Evolutionary conservation across 495 filamentous ascomycete genomes (phyloP).

Genomic region (Aspergillus ostianus): DNA sequence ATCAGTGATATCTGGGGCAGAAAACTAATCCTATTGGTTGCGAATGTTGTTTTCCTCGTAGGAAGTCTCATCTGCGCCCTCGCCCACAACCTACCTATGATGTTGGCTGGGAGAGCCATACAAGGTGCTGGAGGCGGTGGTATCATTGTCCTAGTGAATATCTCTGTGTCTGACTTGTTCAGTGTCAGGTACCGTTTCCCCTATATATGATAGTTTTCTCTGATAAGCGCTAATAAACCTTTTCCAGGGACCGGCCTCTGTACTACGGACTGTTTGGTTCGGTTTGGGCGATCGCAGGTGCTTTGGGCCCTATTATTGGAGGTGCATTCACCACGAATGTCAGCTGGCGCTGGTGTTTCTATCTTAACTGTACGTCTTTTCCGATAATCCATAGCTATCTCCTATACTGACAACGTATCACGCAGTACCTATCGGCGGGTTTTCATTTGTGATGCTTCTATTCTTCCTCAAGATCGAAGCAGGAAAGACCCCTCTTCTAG

Average conservation of each 20-base stretch:
- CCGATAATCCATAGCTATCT: background rate
- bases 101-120: slow-evolving; percentile 71
- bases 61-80: slow-evolving; percentile 72
- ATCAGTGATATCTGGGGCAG: slow-evolving; percentile 83
- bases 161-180: slow-evolving; percentile 79
- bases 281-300: slow-evolving; percentile 73
- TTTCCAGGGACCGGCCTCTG: slow-evolving; percentile 55
- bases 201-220: slow-evolving; percentile 14
- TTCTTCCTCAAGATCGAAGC: slow-evolving; percentile 76
- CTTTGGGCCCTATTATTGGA: slow-evolving; percentile 72
- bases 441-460: slow-evolving; percentile 63
- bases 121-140: slow-evolving; percentile 87
- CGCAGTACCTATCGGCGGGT: slow-evolving; percentile 66
- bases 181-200: slow-evolving; percentile 52
- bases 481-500: slow-evolving; percentile 65
- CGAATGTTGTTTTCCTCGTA: slow-evolving; percentile 72
- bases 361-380: slow-evolving; percentile 56
- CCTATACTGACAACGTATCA: slow-evolving; percentile 12
- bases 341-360: slow-evolving; percentile 65
- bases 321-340: slow-evolving; percentile 69
- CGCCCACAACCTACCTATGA: slow-evolving; percentile 65
- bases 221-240: slow-evolving; percentile 1
- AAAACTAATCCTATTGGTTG: slow-evolving; percentile 72
- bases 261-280: slow-evolving; percentile 65
- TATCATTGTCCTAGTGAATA: slow-evolving; percentile 75